Evolutionary conservation across 768 basidiomycete species (phyloP).

Genomic region (Naematelia aurantialba): DNA sequence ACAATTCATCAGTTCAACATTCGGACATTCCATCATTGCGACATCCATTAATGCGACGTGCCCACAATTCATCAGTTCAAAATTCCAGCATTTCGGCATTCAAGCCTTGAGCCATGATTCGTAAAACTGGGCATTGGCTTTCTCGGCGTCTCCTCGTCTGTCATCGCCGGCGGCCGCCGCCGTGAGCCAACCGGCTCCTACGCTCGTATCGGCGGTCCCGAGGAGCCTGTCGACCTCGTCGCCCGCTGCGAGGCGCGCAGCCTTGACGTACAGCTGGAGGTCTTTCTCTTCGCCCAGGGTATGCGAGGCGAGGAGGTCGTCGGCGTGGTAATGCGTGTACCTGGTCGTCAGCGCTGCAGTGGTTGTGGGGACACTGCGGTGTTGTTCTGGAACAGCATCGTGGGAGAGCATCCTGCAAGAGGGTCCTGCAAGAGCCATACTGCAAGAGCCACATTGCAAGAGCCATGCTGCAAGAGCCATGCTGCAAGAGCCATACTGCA

Average conservation of each 20-base stretch:
- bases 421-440: too few relatives aligned
- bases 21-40: too few relatives aligned
- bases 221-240: slow-evolving; percentile 12
- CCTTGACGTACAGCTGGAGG: slow-evolving; percentile 39
- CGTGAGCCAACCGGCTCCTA: slow-evolving; percentile 1
- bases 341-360: slow-evolving; percentile 19
- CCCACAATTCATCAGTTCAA: too few relatives aligned
- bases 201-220: neutral
- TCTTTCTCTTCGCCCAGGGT: slow-evolving; percentile 46
- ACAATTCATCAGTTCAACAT: too few relatives aligned
- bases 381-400: too few relatives aligned
- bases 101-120: slow-evolving; percentile 5
- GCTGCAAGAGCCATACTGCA: too few relatives aligned
- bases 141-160: neutral
- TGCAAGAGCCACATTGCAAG: too few relatives aligned
- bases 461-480: too few relatives aligned
- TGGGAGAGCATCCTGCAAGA: too few relatives aligned
- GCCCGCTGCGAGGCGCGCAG: slow-evolving; percentile 31
- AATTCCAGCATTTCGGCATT: too few relatives aligned
- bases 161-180: neutral
- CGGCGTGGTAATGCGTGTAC: slow-evolving; percentile 36
- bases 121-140: slow-evolving; percentile 6
- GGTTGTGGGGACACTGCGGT: too few relatives aligned
- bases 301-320: slow-evolving; percentile 32
- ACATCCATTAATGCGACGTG: too few relatives aligned